A percentile compares a stretch with the other conserved stretches of the same genome.
These are phyloP conservation scores for Furcasterigmium sp. DNA, from an alignment of 2,329 filamentous ascomycete species.

Conservation along the genomic window DNA sequence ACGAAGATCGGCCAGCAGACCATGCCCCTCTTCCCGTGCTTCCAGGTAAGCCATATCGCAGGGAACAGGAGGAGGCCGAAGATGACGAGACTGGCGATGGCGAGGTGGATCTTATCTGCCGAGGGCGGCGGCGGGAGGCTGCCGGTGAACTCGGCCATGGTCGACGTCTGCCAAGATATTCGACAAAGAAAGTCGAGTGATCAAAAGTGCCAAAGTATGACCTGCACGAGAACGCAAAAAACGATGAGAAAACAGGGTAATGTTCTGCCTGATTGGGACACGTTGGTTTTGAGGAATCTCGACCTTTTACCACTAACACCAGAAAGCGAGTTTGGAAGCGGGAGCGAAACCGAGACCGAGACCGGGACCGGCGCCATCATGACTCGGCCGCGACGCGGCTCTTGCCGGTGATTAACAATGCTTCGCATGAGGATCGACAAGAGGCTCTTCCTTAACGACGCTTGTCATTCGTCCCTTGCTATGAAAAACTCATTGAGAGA, in stretches of 20 bases:
- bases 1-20: conserved; percentile 22
- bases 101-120: conserved; percentile 7
- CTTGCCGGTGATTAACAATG: no score
- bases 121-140: conserved; percentile 3
- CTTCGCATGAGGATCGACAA: no score
- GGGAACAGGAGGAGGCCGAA: conserved; percentile 13
- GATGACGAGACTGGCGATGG: conserved; percentile 16
- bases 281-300: not conserved
- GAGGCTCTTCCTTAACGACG: no score
- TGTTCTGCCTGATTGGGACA: not conserved
- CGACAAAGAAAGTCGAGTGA: not conserved
- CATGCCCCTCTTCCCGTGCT: conserved; percentile 21
- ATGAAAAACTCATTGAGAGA: no score
- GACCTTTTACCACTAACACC: no score
- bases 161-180: not conserved
- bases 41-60: conserved; percentile 16
- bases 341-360: not conserved
- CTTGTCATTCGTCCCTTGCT: no score
- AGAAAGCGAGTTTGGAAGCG: no score
- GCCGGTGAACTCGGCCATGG: not conserved
- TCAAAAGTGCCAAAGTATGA: not conserved
- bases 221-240: not conserved
- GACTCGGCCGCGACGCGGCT: no score
- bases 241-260: not conserved
- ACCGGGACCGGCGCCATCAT: no score